phyloP scores from a whole-genome alignment of 257 asterid species.

The Capsicum chinense region DNA sequence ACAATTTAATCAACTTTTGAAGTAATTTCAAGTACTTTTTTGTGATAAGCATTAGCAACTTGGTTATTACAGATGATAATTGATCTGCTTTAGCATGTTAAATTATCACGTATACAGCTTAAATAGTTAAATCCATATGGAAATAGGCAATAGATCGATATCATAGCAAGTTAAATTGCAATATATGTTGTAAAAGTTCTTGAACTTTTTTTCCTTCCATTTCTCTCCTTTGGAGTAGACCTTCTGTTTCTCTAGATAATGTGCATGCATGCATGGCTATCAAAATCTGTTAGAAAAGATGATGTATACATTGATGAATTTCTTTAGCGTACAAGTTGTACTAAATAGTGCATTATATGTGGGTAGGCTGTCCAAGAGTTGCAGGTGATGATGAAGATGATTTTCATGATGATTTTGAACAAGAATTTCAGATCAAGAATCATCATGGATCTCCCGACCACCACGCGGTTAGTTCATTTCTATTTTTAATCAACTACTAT shows the following conservation, averaged over 20 bases:
- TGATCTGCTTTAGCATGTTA: not conserved
- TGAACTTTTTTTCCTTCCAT: not conserved
- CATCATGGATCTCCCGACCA: slow-evolving; percentile 35
- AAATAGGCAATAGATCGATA: not conserved
- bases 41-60: not conserved
- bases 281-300: not conserved
- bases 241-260: not conserved
- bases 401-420: slow-evolving; percentile 65
- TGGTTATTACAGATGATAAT: not conserved
- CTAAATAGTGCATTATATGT: not conserved
- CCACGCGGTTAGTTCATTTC: slow-evolving; percentile 43
- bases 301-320: not conserved
- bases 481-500: too few species aligned
- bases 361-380: slow-evolving; percentile 65
- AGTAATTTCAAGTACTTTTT: not conserved
- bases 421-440: slow-evolving; percentile 59
- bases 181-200: too few species aligned
- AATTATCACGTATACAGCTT: too few species aligned
- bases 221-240: not conserved
- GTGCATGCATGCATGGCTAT: not conserved
- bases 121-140: not conserved
- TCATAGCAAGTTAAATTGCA: too few species aligned
- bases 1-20: not conserved
- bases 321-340: not conserved
- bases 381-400: slow-evolving; percentile 69